Conservation (phyloP, 2,329 filamentous ascomycete species). For the Cercospora citrullina region DNA sequence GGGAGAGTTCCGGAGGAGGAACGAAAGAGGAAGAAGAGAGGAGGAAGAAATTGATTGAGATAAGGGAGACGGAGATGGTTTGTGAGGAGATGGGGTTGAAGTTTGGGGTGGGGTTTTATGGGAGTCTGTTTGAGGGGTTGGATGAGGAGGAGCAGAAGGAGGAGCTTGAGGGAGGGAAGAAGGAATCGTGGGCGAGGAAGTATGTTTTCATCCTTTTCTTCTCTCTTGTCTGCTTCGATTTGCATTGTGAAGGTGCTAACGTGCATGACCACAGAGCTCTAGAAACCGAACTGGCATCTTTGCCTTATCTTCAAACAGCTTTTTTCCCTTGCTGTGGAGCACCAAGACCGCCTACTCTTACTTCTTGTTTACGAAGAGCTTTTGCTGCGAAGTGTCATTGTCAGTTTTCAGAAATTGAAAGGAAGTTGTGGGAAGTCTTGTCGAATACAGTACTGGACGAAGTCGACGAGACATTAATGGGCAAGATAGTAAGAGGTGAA, state of each 20-base stretch:
- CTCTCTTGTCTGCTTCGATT: background rate
- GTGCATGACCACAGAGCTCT: slow-evolving; percentile 33
- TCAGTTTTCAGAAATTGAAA: slow-evolving; percentile 27
- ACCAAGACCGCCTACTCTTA: slow-evolving; percentile 33
- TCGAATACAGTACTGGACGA: slow-evolving; percentile 32
- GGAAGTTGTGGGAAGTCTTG: slow-evolving; percentile 38
- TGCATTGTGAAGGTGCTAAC: background rate
- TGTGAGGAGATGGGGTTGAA: slow-evolving; percentile 38
- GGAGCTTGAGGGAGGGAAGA: background rate
- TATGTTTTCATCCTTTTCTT: slow-evolving; percentile 19
- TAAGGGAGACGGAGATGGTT: slow-evolving; percentile 38
- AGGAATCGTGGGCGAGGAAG: slow-evolving; percentile 28
- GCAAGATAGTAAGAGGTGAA: slow-evolving; percentile 20
- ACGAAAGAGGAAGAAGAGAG: background rate
- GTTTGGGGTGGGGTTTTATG: slow-evolving; percentile 35
- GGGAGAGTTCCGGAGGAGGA: background rate
- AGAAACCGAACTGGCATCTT: slow-evolving; percentile 31
- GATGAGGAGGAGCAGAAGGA: background rate
- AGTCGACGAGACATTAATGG: slow-evolving; percentile 30
- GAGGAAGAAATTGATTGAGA: slow-evolving; percentile 13
- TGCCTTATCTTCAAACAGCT: slow-evolving; percentile 22
- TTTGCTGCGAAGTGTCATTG: slow-evolving; percentile 31
- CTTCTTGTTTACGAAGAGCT: slow-evolving; percentile 32
- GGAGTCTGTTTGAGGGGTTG: slow-evolving; percentile 28
- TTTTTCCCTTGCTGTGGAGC: background rate